phyloP scores from a whole-genome alignment of 73 alveolate species.

The Paramecium sonneborni region DNA sequence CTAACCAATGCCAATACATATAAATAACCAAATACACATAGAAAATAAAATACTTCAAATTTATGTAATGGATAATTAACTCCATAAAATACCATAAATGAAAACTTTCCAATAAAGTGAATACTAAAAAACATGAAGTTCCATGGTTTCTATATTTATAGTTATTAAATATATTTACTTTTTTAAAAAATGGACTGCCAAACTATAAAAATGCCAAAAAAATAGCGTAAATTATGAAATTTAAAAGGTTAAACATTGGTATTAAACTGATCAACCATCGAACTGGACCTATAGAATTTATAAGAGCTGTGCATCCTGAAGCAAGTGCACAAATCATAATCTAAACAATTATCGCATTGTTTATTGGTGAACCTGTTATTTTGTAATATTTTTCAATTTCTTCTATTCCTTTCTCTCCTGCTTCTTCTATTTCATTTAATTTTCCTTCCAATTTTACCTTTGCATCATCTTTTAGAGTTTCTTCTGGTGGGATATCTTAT shows the following conservation, averaged over 20 bases:
- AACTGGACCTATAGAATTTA: background rate
- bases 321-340: background rate
- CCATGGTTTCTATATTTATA: background rate
- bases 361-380: background rate
- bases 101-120: background rate
- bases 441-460: background rate
- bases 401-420: background rate
- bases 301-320: constrained; percentile 5
- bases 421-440: background rate
- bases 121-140: background rate
- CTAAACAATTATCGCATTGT: constrained; percentile 1
- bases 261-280: background rate
- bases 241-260: background rate
- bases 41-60: constrained; percentile 25
- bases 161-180: background rate
- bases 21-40: background rate
- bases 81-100: constrained; percentile 29
- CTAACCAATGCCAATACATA: background rate
- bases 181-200: constrained; percentile 21
- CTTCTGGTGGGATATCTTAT: background rate
- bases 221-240: background rate
- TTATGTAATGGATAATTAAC: constrained; percentile 6
- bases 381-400: background rate
- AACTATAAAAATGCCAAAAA: constrained; percentile 17
- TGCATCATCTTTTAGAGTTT: background rate